Evolutionary conservation across 441 rosid species (phyloP).

Genomic region (Erysimum pusillum): DNA sequence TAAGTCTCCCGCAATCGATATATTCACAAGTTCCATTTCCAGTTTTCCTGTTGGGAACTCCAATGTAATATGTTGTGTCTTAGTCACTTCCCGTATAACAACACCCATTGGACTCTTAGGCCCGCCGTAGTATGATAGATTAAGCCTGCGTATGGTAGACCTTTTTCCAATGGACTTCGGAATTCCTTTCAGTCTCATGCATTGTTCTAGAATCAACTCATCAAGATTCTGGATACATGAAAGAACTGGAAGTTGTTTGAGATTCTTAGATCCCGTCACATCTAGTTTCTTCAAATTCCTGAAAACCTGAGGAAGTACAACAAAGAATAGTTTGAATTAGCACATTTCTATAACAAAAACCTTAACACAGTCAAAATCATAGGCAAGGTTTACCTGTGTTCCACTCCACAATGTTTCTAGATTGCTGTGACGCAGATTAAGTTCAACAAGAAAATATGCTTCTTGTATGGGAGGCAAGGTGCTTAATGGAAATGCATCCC

Average conservation of each 20-base stretch:
- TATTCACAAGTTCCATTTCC: conserved; percentile 5
- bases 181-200: conserved; percentile 15
- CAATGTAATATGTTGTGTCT: not conserved
- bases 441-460: not conserved
- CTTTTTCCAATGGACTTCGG: not conserved
- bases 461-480: not conserved
- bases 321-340: not conserved
- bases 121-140: conserved; percentile 7
- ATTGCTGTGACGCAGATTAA: conserved; percentile 10
- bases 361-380: not conserved
- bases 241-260: conserved; percentile 24
- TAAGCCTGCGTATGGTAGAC: conserved; percentile 6
- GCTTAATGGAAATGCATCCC: conserved; percentile 12
- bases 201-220: conserved; percentile 19
- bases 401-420: not conserved
- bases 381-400: not conserved
- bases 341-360: not conserved
- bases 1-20: conserved; percentile 7
- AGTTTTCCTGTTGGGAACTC: conserved; percentile 25
- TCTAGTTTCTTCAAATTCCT: conserved; percentile 17
- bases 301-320: not conserved
- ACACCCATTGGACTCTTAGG: not conserved
- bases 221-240: not conserved
- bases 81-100: not conserved
- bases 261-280: conserved; percentile 36